Base-by-base conservation (phyloP, 495 filamentous ascomycete genomes). In the Aspergillus nidulans region DNA sequence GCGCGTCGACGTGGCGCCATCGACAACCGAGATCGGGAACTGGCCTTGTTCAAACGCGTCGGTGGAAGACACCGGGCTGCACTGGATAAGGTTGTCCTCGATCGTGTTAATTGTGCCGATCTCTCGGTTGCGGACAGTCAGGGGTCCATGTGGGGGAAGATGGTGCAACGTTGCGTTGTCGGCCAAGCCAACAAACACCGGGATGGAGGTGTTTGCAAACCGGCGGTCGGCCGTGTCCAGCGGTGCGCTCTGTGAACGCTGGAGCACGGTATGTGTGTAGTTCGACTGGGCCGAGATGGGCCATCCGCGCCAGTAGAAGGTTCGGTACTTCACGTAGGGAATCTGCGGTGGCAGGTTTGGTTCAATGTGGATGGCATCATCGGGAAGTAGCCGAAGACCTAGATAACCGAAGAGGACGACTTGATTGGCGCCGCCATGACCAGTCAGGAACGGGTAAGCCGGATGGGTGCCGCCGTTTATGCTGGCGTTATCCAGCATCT, bases 301-400 rank as follows among this genome's bases (percentile, higher is more conserved):
- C 66, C 79, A 81, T 26, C 86, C 86, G 48, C 79, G 83, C 77
- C 81, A 90, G 73, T 86, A 86, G 70, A 90, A 83, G 10, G 77
- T 85, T 9, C 86, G 82, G 57, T 87, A 83, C 44, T 70, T 75
- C 34, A 90, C 63, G 38, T 82, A 62, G 4, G 78, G 79, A 46
- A 87, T 83, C 53, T 87, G 84, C 0, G 82, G 82, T 1, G 84
- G 83, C 10, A 85, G 68, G 34, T 77, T 75, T 1, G 84, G 84
- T 52, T 85, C 72, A 47, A 87, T 66, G 49, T 83, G 76, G 18
- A 87, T 62, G 15, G 61, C 59, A 25, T 76, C 71, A 55, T 82
- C 80, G 0, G 79, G 69, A 6, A 75, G 66, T 0, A 85, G 70
- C 4, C 79, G 77, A 4, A 86, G 72, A 4, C 84, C 82, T 0